Conservation (phyloP, 2,329 filamentous ascomycete species). For the Paracorniculantispora psalliotae region DNA sequence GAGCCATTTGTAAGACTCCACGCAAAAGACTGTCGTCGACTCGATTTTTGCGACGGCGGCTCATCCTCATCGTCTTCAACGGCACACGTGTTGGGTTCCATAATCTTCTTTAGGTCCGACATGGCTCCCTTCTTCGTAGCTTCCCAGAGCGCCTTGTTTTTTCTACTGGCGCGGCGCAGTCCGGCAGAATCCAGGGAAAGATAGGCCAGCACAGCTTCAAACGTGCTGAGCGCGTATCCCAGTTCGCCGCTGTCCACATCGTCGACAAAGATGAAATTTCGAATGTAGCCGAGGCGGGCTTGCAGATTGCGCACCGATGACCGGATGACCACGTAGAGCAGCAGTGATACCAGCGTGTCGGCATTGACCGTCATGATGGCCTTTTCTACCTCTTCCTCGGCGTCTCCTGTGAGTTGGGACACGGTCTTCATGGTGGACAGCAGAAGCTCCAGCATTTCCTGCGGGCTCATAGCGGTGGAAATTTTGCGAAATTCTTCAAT, state of each 20-base stretch:
- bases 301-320: conserved; percentile 84
- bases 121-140: conserved; percentile 74
- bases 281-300: conserved; percentile 87
- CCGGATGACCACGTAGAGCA: conserved; percentile 88
- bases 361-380: conserved; percentile 64
- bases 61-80: conserved; percentile 40
- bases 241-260: conserved; percentile 95
- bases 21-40: conserved; percentile 40
- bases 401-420: conserved; percentile 57
- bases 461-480: conserved; percentile 68
- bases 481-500: conserved; percentile 90
- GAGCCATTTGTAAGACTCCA: conserved; percentile 45
- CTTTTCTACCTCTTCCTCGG: conserved; percentile 36
- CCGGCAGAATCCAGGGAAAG: conserved; percentile 76
- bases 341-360: conserved; percentile 84
- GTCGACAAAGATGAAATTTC: conserved; percentile 95
- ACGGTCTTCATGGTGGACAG: conserved; percentile 78
- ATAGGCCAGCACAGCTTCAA: conserved; percentile 90
- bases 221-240: conserved; percentile 92
- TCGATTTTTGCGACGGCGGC: conserved; percentile 32
- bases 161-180: conserved; percentile 75
- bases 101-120: conserved; percentile 67
- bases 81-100: conserved; percentile 63
- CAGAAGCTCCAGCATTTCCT: conserved; percentile 82
- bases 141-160: conserved; percentile 85